phyloP scores from a whole-genome alignment of 805 yeast genomes.

The Myxozyma mucilagina region DNA sequence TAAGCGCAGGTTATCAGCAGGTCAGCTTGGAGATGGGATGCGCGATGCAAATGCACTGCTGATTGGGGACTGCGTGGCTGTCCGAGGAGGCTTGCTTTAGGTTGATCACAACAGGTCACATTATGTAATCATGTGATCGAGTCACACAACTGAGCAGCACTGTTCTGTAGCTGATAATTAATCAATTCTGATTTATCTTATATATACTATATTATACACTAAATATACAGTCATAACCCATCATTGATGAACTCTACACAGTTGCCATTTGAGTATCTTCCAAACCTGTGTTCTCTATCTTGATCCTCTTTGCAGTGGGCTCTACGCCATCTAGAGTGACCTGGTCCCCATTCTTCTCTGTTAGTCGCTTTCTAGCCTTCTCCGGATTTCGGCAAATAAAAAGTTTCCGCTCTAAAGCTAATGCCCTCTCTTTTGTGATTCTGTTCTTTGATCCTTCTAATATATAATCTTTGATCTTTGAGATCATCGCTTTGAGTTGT shows the following conservation, averaged over 20 bases:
- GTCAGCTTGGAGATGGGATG: not conserved
- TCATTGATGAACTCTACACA: not conserved
- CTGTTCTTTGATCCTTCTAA: slow-evolving; percentile 33
- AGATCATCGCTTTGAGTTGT: slow-evolving; percentile 14
- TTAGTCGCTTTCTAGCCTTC: slow-evolving; percentile 28
- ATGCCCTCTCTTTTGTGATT: slow-evolving; percentile 40
- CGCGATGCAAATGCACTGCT: not conserved
- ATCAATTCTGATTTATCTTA: not conserved
- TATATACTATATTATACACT: not conserved
- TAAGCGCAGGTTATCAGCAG: not conserved
- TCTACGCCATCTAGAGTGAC: not conserved
- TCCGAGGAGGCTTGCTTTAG: slow-evolving; percentile 7
- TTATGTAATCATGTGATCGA: not conserved
- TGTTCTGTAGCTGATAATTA: not conserved
- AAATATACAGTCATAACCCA: not conserved
- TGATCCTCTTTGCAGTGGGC: slow-evolving; percentile 6
- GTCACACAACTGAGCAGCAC: not conserved
- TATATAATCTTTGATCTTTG: slow-evolving; percentile 2
- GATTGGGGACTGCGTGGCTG: slow-evolving; percentile 2
- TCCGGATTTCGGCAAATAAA: slow-evolving; percentile 38
- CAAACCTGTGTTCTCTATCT: not conserved
- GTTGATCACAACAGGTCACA: not conserved
- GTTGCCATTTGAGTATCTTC: slow-evolving; percentile 2
- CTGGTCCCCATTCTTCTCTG: not conserved
- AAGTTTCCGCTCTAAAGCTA: slow-evolving; percentile 41